Evolutionary conservation across 805 yeast species (phyloP).

Genomic region (Candida awuae): DNA sequence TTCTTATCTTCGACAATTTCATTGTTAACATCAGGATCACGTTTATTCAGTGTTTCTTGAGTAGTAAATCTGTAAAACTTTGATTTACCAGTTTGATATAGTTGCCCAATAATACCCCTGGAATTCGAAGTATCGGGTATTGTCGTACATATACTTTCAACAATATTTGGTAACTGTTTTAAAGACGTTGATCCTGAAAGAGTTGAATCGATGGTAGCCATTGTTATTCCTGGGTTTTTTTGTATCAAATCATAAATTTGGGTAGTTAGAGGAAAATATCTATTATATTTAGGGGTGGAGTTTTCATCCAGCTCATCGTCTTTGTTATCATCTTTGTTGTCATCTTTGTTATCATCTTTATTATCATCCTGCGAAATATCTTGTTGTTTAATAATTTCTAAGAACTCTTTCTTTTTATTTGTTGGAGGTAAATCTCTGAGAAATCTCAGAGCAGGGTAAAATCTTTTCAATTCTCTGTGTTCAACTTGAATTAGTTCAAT

Average conservation of each 20-base stretch:
- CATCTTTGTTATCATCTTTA: slow-evolving; percentile 18
- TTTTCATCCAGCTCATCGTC: slow-evolving; percentile 10
- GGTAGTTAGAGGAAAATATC: slow-evolving; percentile 52
- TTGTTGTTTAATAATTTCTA: slow-evolving; percentile 11
- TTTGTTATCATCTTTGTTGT: slow-evolving; percentile 11
- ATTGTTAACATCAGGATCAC: slow-evolving; percentile 2
- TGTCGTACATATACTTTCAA: slow-evolving; percentile 15
- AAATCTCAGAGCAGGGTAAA: slow-evolving; percentile 20
- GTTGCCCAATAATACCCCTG: slow-evolving; percentile 11
- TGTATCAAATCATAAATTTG: slow-evolving; percentile 47
- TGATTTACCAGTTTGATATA: slow-evolving; percentile 47
- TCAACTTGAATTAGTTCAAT: slow-evolving; percentile 20
- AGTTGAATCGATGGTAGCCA: slow-evolving; percentile 42
- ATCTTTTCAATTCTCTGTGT: slow-evolving; percentile 18
- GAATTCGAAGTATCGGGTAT: slow-evolving; percentile 17
- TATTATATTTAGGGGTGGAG: slow-evolving; percentile 19
- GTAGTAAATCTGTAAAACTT: slow-evolving; percentile 51
- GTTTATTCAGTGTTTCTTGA: slow-evolving; percentile 8
- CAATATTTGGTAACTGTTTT: slow-evolving; percentile 9
- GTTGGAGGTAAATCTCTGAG: slow-evolving; percentile 20
- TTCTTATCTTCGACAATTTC: background rate
- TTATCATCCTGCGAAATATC: slow-evolving; percentile 22
- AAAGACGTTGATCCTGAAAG: slow-evolving; percentile 40
- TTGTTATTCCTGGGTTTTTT: slow-evolving; percentile 47
- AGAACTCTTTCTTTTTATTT: slow-evolving; percentile 6